phyloP scores from a whole-genome alignment of 2,329 filamentous ascomycete species.

The Colletotrichum coccodes region DNA sequence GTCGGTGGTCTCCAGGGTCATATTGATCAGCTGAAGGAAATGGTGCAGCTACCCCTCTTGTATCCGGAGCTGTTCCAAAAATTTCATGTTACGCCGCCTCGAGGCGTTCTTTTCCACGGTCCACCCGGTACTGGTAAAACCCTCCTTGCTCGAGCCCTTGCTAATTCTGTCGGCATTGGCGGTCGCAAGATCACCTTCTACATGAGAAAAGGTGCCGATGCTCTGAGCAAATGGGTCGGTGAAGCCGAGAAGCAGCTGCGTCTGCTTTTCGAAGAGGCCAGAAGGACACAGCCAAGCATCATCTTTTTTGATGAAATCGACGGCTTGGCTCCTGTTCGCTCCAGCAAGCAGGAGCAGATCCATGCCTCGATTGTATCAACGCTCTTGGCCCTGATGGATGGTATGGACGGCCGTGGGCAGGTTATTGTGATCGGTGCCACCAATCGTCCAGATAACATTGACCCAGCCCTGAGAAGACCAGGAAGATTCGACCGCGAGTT shows the following conservation, averaged over 20 bases:
- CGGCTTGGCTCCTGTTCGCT: constrained; percentile 92
- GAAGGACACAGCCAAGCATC: constrained; percentile 96
- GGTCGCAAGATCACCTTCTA: constrained; percentile 98
- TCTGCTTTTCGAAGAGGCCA: constrained; percentile 92
- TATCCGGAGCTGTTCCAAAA: constrained; percentile 94
- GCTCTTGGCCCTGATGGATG: constrained; percentile 93
- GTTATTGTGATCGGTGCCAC: constrained; percentile 99
- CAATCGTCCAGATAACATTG: constrained; percentile 95
- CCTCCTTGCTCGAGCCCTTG: constrained; percentile 90
- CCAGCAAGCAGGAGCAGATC: constrained; percentile 98
- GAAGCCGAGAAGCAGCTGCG: constrained; percentile 96
- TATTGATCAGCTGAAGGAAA: constrained; percentile 97
- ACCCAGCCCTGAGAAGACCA: constrained; percentile 92
- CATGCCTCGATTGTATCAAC: constrained; percentile 98
- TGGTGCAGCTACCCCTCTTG: constrained; percentile 93
- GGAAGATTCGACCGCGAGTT: constrained; percentile 98
- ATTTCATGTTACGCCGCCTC: constrained; percentile 92
- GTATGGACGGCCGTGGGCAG: constrained; percentile 97
- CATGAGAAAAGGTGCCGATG: constrained; percentile 98
- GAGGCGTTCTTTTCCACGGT: constrained; percentile 95
- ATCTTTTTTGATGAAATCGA: constrained; percentile 99
- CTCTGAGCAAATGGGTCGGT: constrained; percentile 98
- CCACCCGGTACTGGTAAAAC: constrained; percentile 98
- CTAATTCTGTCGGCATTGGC: constrained; percentile 88
- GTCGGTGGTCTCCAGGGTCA: constrained; percentile 93